Evolutionary conservation across 352 stramenopile genomes (phyloP).

Genomic region (Phytophthora megakarya): DNA sequence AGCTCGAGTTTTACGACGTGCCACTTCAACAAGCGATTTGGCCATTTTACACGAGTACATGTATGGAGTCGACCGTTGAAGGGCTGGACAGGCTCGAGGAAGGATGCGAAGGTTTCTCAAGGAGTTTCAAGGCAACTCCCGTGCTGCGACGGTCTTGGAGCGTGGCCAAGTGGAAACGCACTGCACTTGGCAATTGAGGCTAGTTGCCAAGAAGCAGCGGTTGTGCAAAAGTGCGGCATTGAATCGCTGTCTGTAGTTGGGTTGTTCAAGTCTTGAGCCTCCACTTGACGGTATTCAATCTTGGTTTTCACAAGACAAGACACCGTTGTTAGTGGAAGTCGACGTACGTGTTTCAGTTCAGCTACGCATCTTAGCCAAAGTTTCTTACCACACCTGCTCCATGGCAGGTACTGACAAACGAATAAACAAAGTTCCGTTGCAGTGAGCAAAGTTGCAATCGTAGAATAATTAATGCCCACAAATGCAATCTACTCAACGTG

Average conservation of each 20-base stretch:
- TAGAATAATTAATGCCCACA: no score
- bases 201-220: constrained; percentile 17
- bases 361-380: constrained; percentile 3
- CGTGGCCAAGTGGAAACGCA: constrained; percentile 20
- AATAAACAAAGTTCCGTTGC: no score
- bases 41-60: constrained; percentile 4
- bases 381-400: no score
- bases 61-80: constrained; percentile 20
- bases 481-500: constrained; percentile 4
- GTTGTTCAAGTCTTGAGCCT: constrained; percentile 11
- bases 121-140: constrained; percentile 22
- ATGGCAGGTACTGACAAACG: no score
- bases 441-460: no score
- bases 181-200: not conserved
- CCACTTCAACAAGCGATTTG: constrained; percentile 7
- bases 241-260: constrained; percentile 13
- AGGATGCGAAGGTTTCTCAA: constrained; percentile 31
- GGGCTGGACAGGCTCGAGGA: constrained; percentile 14
- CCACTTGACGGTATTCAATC: not conserved
- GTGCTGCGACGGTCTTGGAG: constrained; percentile 7
- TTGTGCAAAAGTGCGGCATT: constrained; percentile 20
- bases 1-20: constrained; percentile 7
- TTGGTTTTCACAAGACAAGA: no score
- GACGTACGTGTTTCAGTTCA: constrained; percentile 17
- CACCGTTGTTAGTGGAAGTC: no score